phyloP scores from a whole-genome alignment of 371 early-diverging fungal species.

The Mortierella sp. region DNA sequence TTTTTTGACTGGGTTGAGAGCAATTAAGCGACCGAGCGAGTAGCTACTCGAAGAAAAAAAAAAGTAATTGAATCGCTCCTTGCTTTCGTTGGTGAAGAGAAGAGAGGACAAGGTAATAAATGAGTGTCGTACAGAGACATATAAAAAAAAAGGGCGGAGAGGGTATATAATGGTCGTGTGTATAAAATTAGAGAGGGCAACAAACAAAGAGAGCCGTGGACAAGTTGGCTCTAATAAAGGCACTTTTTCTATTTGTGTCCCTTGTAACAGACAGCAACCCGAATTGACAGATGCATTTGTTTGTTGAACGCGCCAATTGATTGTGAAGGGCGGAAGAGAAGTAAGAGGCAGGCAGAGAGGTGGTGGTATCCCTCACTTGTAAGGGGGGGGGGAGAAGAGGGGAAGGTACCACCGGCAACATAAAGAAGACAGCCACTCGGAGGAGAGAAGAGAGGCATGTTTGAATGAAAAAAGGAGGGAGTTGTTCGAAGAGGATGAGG shows the following conservation, averaged over 20 bases:
- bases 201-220: neutral
- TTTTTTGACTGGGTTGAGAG: neutral
- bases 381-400: neutral
- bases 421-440: neutral
- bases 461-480: neutral
- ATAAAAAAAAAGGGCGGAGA: neutral
- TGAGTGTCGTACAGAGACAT: constrained; percentile 14
- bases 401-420: neutral
- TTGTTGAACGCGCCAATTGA: too few species aligned
- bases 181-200: neutral
- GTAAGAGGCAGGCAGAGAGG: too few species aligned
- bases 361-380: too few species aligned
- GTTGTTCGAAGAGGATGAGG: neutral
- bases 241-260: neutral
- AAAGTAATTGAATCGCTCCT: neutral
- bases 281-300: too few species aligned
- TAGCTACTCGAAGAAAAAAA: neutral
- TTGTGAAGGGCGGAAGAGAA: neutral
- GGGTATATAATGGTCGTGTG: neutral
- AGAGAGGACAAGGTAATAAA: neutral
- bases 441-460: neutral
- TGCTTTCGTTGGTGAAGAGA: neutral
- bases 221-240: neutral
- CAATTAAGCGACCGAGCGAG: neutral
- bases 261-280: too few species aligned